Base-by-base conservation (phyloP, 1,139 yeast species). In the Pichia kudriavzevii region DNA sequence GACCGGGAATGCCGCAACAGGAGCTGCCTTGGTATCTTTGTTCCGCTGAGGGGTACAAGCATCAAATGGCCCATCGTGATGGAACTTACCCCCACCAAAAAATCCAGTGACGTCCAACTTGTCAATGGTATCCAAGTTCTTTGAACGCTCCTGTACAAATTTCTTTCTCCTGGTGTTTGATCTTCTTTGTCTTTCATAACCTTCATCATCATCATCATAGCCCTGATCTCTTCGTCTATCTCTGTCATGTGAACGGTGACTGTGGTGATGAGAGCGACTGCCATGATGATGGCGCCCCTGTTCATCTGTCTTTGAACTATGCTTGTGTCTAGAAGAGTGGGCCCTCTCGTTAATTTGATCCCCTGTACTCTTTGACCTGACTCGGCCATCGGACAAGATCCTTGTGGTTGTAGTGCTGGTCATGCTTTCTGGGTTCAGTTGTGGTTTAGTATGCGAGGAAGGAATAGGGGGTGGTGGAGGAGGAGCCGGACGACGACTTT, bases 41-140 rank as follows among this genome's bases (percentile, higher is more conserved):
- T 91, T 91, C 58, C 97, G 78, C 59, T 84, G 95, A 6, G 98
- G 97, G 5, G 94, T 82, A 60, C 97, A 88, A 2, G 98, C 98
- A 59, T 91, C 98, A 58, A 91, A 91, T 13, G 98, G 98, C 11
- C 98, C 98, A 60, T 91, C 98, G 58, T 91, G 98, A 59, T 91
- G 98, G 69, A 91, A 91, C 1, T 91, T 84, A 19, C 83, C 82
- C 28, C 84, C 79, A n/a, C 96, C 96, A 56, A 83, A 88, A 46
- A 91, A 69, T 1, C 95, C 97, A 7, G 97, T 87, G 25, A 88
- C 97, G 57, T 91, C 98, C 48, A 91, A 67, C 59, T 82, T 83
- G 62, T 91, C 98, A 50, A 91, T 91, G 5, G 94, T 84, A 55
- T 91, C 98, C 46, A 91, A 73, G 46, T 76, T 75, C 48, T 77